Evolutionary conservation across 2,329 filamentous ascomycete genomes (phyloP).

Genomic region (Xylariaceae sp.): DNA sequence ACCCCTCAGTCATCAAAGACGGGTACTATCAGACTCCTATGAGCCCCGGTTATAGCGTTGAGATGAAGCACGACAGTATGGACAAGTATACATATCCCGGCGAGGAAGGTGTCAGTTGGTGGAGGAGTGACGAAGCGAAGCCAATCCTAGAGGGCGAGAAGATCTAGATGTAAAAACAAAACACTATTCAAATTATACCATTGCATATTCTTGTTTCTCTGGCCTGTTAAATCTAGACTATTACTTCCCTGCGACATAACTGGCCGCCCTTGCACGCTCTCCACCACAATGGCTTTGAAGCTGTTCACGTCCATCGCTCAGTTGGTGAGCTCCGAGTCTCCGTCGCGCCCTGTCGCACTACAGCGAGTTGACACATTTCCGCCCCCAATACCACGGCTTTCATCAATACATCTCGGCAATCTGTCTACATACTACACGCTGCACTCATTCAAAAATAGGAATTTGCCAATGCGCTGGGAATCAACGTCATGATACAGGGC

Average conservation of each 20-base stretch:
- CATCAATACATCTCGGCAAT: no score
- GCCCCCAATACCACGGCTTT: no score
- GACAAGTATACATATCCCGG: conserved; percentile 79
- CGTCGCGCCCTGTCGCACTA: no score
- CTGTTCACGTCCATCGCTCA: no score
- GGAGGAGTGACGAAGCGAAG: conserved; percentile 81
- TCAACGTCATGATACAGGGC: no score
- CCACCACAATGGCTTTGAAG: no score
- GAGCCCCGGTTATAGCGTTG: conserved; percentile 86
- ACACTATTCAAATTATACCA: conserved; percentile 2
- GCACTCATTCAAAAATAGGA: no score
- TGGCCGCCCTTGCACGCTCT: background rate
- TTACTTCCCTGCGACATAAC: background rate
- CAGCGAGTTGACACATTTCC: no score
- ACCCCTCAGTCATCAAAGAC: conserved; percentile 80
- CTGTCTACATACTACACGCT: no score
- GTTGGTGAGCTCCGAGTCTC: no score
- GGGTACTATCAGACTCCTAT: conserved; percentile 88
- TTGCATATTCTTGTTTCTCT: background rate
- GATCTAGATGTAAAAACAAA: conserved; percentile 47
- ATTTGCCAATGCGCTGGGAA: no score
- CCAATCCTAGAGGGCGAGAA: conserved; percentile 71
- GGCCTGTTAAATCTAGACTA: background rate
- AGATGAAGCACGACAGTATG: conserved; percentile 93
- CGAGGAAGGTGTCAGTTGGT: conserved; percentile 81